These are phyloP conservation scores for Cystoisospora suis DNA, from an alignment of 169 alveolate species.

Conservation along the genomic window DNA sequence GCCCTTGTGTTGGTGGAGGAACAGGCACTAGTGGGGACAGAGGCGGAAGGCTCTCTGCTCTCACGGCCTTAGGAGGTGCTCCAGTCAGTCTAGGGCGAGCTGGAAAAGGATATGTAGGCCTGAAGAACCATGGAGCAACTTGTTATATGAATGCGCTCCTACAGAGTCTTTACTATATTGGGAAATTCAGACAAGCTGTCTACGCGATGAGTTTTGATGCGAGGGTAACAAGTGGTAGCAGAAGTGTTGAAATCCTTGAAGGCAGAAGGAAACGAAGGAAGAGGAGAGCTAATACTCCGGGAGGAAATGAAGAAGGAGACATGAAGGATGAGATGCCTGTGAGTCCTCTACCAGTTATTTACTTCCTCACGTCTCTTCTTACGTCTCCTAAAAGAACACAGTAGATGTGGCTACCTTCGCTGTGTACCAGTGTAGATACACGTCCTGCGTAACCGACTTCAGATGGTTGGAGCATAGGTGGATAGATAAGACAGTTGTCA, in stretches of 20 bases:
- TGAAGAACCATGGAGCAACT: conserved; percentile 96
- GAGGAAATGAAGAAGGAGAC: conserved; percentile 7
- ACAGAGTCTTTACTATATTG: conserved; percentile 95
- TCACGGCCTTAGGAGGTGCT: not conserved
- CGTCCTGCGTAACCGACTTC: no score
- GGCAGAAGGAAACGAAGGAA: conserved; percentile 40
- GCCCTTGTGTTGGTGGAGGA: not conserved
- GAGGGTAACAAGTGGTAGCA: conserved; percentile 45
- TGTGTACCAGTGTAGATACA: no score
- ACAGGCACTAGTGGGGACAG: not conserved
- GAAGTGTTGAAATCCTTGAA: conserved; percentile 44
- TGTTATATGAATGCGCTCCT: conserved; percentile 99
- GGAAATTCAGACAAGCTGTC: conserved; percentile 94
- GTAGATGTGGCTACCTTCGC: no score
- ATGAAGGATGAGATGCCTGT: no score
- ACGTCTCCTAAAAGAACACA: no score
- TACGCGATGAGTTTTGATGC: conserved; percentile 79
- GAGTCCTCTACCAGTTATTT: no score
- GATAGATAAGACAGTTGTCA: no score
- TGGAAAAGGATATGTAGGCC: conserved; percentile 94
- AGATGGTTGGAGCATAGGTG: no score
- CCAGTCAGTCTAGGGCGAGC: conserved; percentile 65
- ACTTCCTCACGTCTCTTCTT: no score
- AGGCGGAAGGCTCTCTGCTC: not conserved
- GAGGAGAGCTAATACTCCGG: not conserved